These are phyloP conservation scores for Alliaria petiolata DNA, from an alignment of 345 rosid species.

Conservation along the genomic window DNA sequence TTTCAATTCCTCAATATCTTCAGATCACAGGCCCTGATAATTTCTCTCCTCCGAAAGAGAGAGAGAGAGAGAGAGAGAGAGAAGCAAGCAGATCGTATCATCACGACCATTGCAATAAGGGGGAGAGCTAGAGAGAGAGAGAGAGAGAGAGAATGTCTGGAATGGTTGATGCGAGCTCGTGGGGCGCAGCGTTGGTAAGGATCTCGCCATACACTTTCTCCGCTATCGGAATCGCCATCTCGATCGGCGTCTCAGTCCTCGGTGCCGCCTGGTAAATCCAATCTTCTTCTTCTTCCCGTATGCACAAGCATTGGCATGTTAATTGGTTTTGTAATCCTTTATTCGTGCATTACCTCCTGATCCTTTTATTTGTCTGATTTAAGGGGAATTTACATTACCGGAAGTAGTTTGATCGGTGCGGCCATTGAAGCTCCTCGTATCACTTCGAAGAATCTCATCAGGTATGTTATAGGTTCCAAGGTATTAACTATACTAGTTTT, in stretches of 20 bases:
- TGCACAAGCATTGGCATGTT: neutral
- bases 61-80: neutral
- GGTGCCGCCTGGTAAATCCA: constrained; percentile 91
- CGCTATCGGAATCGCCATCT: constrained; percentile 88
- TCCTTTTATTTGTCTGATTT: neutral
- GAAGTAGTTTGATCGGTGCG: constrained; percentile 98
- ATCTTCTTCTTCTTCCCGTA: neutral
- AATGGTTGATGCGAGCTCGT: constrained; percentile 55
- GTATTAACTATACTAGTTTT: neutral
- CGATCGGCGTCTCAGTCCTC: constrained; percentile 98
- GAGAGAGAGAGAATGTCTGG: constrained; percentile 33
- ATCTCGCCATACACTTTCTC: constrained; percentile 95
- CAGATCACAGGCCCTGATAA: constrained; percentile 28
- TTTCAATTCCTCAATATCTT: neutral
- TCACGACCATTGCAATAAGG: constrained; percentile 1
- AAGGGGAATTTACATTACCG: constrained; percentile 95
- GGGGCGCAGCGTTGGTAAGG: constrained; percentile 68
- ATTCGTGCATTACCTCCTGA: neutral
- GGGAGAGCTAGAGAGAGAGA: neutral
- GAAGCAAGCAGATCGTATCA: constrained; percentile 30
- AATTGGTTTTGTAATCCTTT: neutral
- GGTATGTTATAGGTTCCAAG: neutral
- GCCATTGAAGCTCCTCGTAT: constrained; percentile 98
- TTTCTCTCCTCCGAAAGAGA: neutral
- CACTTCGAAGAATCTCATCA: constrained; percentile 85